Percentiles rank a stretch among this genome's conserved stretches.
Conservation (phyloP, 2,329 filamentous ascomycete species). For the Penicillium sp. region DNA sequence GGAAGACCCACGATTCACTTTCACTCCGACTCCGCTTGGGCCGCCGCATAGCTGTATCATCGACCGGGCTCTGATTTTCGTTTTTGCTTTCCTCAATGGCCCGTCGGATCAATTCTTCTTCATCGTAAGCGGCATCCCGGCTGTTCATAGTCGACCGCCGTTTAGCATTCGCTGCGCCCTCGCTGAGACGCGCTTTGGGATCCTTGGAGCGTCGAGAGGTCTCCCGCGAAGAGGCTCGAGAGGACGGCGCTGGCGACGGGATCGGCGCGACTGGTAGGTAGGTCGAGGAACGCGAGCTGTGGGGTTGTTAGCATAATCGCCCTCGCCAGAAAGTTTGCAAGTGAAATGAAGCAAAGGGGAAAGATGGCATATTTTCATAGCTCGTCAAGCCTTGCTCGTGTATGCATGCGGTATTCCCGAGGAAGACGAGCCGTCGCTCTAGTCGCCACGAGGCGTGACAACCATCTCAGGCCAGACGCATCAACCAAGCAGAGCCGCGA, state of each 20-base stretch:
- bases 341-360: background rate
- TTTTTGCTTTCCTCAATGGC: constrained; percentile 95
- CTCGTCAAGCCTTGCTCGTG: background rate
- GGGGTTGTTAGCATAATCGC: constrained; percentile 28
- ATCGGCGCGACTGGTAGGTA: constrained; percentile 56
- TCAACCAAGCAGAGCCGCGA: background rate
- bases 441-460: background rate
- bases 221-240: constrained; percentile 41
- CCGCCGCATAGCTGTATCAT: constrained; percentile 56
- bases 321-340: background rate
- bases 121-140: constrained; percentile 87
- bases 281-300: constrained; percentile 57
- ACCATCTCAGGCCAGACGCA: constrained; percentile 1
- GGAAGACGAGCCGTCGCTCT: background rate
- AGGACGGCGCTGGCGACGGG: constrained; percentile 42
- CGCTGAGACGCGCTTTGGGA: constrained; percentile 47
- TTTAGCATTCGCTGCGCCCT: constrained; percentile 61
- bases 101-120: constrained; percentile 80
- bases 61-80: constrained; percentile 56
- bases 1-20: constrained; percentile 76
- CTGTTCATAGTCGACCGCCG: constrained; percentile 97
- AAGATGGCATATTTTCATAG: background rate
- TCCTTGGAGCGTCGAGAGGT: constrained; percentile 38
- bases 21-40: constrained; percentile 82
- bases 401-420: background rate